Evolutionary conservation across 2,329 filamentous ascomycete genomes (phyloP), one percentile per base, ranked within the genome.

Genomic region (Rhexocercosporidium sp.): DNA sequence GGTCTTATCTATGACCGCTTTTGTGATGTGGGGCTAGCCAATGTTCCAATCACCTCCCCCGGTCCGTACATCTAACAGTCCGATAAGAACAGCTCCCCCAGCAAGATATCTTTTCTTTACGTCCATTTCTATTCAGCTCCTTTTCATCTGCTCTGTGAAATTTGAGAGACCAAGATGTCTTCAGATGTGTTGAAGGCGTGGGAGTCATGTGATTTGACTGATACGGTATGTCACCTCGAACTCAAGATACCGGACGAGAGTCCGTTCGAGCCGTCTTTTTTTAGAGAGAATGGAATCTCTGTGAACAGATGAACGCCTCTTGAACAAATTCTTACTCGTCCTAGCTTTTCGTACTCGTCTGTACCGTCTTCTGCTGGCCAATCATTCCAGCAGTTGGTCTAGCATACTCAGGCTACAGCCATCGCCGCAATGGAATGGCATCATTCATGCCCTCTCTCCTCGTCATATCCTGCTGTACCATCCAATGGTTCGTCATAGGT

Each of bases 311-410:
- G 29, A 8, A 39, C 7, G 4, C 3, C 29, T 18, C 14, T 3
- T 18, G 34, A 12, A 27, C 9, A 25, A 3, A 37, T 47, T 39
- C 64, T 66, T 31, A 66, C 59, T 18, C 22, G 3, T 1, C 44
- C 11, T 44, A 70, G 67, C 51, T 83, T 61, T 90, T 88, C 74
- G 81, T 87, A 54, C 77, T 87, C 65, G 79, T 87, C 69, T 88
- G 86, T 75, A 81, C 79, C 7, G 87, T 85, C 74, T 81, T 90
- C 66, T 88, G 90, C 66, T 90, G 86, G 83, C 78, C 89, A 63
- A 90, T 90, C 74, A 88, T 90, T 62, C 88, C 88, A 0, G 88
- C 87, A n/a, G 87, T 90, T 71, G 88, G 87, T 49, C 81, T 91
- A 11, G 80, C 90, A 2, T 91, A 91, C 75, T 84, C 86, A 66